phyloP scores from a whole-genome alignment of 78 protist genomes.

The Pigoraptor vietnamica region DNA sequence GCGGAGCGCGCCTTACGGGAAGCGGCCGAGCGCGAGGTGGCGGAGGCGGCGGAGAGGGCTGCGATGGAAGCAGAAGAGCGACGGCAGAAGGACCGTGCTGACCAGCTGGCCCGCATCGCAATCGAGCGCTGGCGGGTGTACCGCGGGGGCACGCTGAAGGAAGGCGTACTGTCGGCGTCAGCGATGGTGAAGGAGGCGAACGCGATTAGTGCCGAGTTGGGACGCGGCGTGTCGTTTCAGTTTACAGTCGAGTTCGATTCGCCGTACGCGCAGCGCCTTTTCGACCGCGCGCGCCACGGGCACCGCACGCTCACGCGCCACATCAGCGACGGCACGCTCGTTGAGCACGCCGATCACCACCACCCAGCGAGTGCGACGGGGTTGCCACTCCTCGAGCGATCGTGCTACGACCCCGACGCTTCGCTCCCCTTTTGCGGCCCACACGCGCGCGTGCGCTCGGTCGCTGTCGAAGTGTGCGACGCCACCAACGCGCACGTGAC shows the following conservation, averaged over 20 bases:
- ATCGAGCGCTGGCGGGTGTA: not conserved
- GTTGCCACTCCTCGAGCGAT: not conserved
- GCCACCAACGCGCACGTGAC: not conserved
- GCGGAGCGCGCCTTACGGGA: no score
- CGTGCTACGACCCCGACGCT: not conserved
- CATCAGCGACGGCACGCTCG: not conserved
- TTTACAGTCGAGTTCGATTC: not conserved
- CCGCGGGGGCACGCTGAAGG: not conserved
- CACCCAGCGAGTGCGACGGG: not conserved
- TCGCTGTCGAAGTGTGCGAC: not conserved
- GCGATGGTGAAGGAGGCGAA: not conserved
- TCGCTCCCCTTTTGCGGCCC: not conserved
- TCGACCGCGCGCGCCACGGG: not conserved
- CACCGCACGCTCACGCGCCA: not conserved
- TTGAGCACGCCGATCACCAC: not conserved
- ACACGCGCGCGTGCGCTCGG: not conserved
- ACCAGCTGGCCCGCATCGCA: not conserved
- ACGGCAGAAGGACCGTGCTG: not conserved
- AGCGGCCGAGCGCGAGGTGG: not conserved
- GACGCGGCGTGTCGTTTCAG: not conserved
- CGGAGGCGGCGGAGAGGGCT: no score
- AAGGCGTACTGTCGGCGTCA: not conserved
- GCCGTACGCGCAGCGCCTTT: not conserved
- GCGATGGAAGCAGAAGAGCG: not conserved
- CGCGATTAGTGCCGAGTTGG: not conserved